phyloP scores from a whole-genome alignment of 441 rosid species.

The Sinapis alba region DNA sequence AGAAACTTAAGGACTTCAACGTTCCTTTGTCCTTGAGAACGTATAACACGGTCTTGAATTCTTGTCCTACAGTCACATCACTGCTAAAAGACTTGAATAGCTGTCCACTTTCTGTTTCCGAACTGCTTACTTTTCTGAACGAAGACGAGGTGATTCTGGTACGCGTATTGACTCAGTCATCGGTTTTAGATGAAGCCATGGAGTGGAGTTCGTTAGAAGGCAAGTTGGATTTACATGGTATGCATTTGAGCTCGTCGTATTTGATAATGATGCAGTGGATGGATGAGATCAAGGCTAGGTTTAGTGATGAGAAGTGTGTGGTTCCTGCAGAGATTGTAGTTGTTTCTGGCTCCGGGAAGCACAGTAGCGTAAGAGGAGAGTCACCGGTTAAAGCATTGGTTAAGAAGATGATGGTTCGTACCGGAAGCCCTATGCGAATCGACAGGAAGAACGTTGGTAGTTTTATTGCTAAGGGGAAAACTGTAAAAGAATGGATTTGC shows the following conservation, averaged over 20 bases:
- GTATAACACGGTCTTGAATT: constrained; percentile 73
- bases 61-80: constrained; percentile 56
- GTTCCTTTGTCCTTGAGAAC: constrained; percentile 68
- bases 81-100: constrained; percentile 39
- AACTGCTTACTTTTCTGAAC: constrained; percentile 33
- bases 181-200: constrained; percentile 57
- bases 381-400: constrained; percentile 66
- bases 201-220: constrained; percentile 56
- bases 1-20: constrained; percentile 49
- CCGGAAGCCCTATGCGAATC: constrained; percentile 64
- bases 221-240: constrained; percentile 87
- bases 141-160: constrained; percentile 58
- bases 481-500: constrained; percentile 63
- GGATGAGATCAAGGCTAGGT: constrained; percentile 56
- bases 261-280: constrained; percentile 74
- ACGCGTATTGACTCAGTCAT: constrained; percentile 49
- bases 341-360: constrained; percentile 77
- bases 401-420: constrained; percentile 53
- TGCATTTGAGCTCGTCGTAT: constrained; percentile 75
- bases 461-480: constrained; percentile 73
- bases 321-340: constrained; percentile 64
- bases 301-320: constrained; percentile 37
- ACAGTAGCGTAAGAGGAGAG: constrained; percentile 66
- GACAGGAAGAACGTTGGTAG: constrained; percentile 75
- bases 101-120: constrained; percentile 50